phyloP scores from a whole-genome alignment of 139 green algal genomes.

The Chlamydomonas sp. region DNA sequence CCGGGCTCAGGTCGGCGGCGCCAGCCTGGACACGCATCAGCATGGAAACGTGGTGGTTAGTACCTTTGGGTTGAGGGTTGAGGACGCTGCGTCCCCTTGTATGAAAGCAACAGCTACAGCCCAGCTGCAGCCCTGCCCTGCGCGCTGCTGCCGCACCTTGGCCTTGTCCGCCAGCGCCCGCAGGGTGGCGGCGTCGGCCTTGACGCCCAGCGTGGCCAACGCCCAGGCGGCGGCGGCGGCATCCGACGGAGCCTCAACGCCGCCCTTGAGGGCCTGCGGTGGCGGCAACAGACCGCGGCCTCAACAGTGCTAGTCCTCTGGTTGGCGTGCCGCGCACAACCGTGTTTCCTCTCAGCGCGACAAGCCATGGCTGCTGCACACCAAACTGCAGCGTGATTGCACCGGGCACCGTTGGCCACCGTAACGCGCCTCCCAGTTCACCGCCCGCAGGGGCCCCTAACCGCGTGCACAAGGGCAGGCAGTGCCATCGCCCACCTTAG shows the following conservation, averaged over 20 bases:
- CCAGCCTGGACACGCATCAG: slow-evolving; percentile 1
- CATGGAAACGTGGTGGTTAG: neutral
- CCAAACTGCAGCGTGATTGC: too few relatives aligned
- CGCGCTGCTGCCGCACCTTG: slow-evolving; percentile 44
- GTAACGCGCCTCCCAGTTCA: too few relatives aligned
- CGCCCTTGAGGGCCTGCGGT: slow-evolving; percentile 45
- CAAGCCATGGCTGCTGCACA: too few relatives aligned
- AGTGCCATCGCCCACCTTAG: slow-evolving; percentile 36
- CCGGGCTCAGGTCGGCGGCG: slow-evolving; percentile 36
- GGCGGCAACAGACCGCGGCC: too few relatives aligned
- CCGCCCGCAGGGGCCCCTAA: slow-evolving; percentile 33
- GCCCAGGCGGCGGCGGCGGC: slow-evolving; percentile 59
- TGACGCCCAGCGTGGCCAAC: slow-evolving; percentile 46
- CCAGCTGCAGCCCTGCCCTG: neutral
- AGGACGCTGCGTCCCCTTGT: neutral
- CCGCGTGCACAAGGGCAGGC: slow-evolving; percentile 47
- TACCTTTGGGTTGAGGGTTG: neutral
- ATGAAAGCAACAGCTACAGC: slow-evolving; percentile 4
- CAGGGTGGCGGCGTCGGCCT: slow-evolving; percentile 43
- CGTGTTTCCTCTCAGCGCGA: too few relatives aligned
- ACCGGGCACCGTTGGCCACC: too few relatives aligned
- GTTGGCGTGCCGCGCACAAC: neutral
- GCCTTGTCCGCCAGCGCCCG: slow-evolving; percentile 41
- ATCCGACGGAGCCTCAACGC: slow-evolving; percentile 53
- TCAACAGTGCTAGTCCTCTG: too few relatives aligned